A percentile compares a stretch with the other conserved stretches of the same genome.
Evolutionary conservation across 139 green algal species (phyloP).

Genomic region (Eudorina sp.): DNA sequence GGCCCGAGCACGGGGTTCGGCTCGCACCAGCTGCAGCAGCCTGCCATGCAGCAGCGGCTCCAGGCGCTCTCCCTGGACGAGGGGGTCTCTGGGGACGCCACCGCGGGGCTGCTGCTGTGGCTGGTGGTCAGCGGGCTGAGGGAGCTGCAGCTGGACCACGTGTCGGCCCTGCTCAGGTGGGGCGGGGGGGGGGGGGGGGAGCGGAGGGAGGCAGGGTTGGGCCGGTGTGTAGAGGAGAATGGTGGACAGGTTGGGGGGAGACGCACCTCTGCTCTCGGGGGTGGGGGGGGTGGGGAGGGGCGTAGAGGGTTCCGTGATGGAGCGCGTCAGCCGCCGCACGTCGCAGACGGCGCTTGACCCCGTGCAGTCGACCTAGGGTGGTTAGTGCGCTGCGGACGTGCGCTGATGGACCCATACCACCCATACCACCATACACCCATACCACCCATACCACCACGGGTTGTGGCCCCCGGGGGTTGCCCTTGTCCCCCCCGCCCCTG

Average conservation of each 20-base stretch:
- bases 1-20: neutral
- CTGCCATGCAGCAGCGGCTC: neutral
- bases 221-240: neutral
- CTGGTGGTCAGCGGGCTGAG: neutral
- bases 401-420: neutral
- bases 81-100: neutral
- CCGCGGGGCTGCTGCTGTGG: constrained; percentile 15
- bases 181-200: neutral
- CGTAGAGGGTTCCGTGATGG: too few species aligned
- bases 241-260: too few species aligned
- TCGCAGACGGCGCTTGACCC: too few species aligned
- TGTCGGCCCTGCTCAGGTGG: constrained; percentile 16
- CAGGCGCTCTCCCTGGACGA: neutral
- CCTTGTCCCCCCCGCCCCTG: too few species aligned
- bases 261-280: neutral
- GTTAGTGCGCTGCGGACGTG: neutral
- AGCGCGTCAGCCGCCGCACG: too few species aligned
- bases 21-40: constrained; percentile 11
- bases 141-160: neutral
- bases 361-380: neutral
- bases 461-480: neutral
- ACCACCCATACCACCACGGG: neutral
- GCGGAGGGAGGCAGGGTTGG: too few species aligned
- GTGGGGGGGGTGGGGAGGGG: neutral
- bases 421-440: neutral